These are phyloP conservation scores for Gossypium arboreum DNA, from an alignment of 345 rosid species.

Conservation along the genomic window DNA sequence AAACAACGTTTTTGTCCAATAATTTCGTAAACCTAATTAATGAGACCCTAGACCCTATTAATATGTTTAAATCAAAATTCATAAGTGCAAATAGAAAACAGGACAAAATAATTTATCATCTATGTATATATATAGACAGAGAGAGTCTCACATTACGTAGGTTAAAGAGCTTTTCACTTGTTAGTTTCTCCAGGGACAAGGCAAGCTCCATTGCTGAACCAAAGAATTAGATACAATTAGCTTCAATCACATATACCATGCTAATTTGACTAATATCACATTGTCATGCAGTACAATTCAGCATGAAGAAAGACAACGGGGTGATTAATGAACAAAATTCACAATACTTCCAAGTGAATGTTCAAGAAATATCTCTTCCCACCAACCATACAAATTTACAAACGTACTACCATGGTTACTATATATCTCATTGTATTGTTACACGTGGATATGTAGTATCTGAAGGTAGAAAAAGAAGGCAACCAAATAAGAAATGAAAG, in stretches of 20 bases:
- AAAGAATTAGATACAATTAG: slow-evolving; percentile 16
- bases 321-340: neutral
- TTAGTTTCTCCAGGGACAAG: slow-evolving; percentile 80
- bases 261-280: neutral
- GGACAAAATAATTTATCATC: neutral
- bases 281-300: neutral
- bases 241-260: neutral
- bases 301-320: neutral
- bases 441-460: neutral
- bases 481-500: neutral
- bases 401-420: neutral
- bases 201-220: slow-evolving; percentile 89
- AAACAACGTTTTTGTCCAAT: neutral
- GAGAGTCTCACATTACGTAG: slow-evolving; percentile 49
- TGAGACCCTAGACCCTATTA: neutral
- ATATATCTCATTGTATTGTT: neutral
- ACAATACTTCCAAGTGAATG: slow-evolving; percentile 3
- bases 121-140: neutral
- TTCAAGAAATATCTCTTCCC: neutral
- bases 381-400: neutral
- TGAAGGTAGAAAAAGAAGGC: neutral
- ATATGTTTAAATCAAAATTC: neutral
- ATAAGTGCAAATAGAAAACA: neutral
- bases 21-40: slow-evolving; percentile 2
- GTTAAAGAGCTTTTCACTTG: slow-evolving; percentile 69